Evolutionary conservation across 2,329 filamentous ascomycete genomes (phyloP), one percentile per base, ranked within the genome.

Genomic region (Xylaria sp.): DNA sequence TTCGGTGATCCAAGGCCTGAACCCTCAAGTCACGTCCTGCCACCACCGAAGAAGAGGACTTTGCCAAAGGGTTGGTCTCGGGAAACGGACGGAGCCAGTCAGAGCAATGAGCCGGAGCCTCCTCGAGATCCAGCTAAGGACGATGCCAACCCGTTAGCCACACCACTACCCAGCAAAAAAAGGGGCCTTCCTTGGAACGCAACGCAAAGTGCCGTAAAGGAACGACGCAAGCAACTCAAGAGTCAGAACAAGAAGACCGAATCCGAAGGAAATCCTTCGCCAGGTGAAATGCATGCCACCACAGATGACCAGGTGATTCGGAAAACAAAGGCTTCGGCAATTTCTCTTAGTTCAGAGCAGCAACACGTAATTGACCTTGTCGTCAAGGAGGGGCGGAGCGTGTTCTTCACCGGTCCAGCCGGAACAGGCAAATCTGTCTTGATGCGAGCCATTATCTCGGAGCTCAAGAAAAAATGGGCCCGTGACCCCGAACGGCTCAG

Each of bases 341-440:
- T 97, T 10, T 90, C 91, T 65, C 84, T 99, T 44, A 98, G 93
- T 78, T 88, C 91, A 13, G 96, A 99, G 78, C 96, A 99, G 81
- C 87, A 89, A 69, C 89, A 92, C 68, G 94, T 99, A 12, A 84
- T 97, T 66, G 90, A 94, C 55, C 84, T 98, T 23, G 95, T 99
- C 10, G 87, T 94, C 8, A 88, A 96, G 25, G 84, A 92, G 72
- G 88, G 88, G 68, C 91, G 94, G 79, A 98, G 95, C 75, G 94
- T 98, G 2, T 99, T 99, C 84, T 99, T 99, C 80, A 99, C 96
- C 0, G 96, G 96, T 75, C 97, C 96, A 68, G 96, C 96, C 67
- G 94, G 92, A 85, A 98, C 96, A 4, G 96, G 96, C 80, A 99
- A 99, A 84, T 99, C 96, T 1, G 95, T 99, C 3, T 82, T 99